Evolutionary conservation across 140 eudicot genomes (phyloP), one percentile per base, ranked within the genome.

Genomic region (Ambrosia hybrid): DNA sequence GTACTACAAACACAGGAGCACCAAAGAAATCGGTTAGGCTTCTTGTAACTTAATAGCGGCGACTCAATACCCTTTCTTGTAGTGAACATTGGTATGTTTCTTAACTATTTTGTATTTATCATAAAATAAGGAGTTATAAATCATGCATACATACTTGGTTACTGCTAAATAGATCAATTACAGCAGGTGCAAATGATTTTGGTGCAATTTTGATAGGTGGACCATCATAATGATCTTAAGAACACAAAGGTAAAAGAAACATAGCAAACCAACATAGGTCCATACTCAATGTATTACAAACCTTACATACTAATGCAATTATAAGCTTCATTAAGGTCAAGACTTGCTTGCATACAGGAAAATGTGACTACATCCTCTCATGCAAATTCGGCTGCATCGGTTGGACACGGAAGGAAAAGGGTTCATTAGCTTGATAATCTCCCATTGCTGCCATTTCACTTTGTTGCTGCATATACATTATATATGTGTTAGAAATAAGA

Each of bases 371-470:
- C 70, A 88, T 83, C 81, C 89, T 79, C 72, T 87, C 96, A 21
- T 89, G 98, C 48, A 92, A 77, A 76, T 92, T 89, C 2, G 98
- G 98, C 79, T 91, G 97, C 87, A 86, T 91, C 16, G 95, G 97
- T 77, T 92, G 98, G 51, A 89, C 96, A 0, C 95, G 96, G 56
- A 89, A 89, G 30, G 89, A 81, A 46, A 89, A 92, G 1, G 96
- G 95, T 82, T 79, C 79, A 67, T 89, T 88, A 57, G 17, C 77
- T 57, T 83, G 80, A 16, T 83, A 83, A 38, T 84, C 89, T 69
- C 86, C 89, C 84, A 84, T 78, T 1, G 83, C 79, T 70, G 84
- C 92, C 86, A 85, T 82, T 74, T 85, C 88, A 75, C 77, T 74
- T 79, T 85, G 91, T 63, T 87, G 88, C 92, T 91, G 83, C 53